phyloP scores from a whole-genome alignment of 805 yeast species.

The Ogataea chonburiensis region DNA sequence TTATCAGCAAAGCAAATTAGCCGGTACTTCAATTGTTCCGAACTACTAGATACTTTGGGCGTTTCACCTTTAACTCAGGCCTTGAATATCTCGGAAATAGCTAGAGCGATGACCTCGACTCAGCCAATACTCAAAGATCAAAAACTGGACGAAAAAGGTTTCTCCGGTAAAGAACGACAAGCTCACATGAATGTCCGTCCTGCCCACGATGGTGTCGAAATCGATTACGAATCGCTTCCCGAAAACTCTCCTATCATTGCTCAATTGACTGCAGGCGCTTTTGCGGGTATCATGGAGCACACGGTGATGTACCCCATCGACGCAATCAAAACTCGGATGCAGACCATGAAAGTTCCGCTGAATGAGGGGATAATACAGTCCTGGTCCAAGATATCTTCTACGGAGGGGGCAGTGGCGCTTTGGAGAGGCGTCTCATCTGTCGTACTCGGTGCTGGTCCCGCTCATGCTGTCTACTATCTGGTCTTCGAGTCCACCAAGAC shows the following conservation, averaged over 20 bases:
- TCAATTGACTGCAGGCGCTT: conserved; percentile 90
- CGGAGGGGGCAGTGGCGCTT: conserved; percentile 83
- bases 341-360: conserved; percentile 41
- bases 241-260: conserved; percentile 78
- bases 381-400: conserved; percentile 71
- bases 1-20: conserved; percentile 11
- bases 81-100: conserved; percentile 1
- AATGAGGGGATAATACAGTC: conserved; percentile 57
- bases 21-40: conserved; percentile 2
- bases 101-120: conserved; percentile 2
- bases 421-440: conserved; percentile 96
- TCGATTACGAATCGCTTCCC: conserved; percentile 92
- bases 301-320: conserved; percentile 96
- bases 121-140: conserved; percentile 10
- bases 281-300: conserved; percentile 99
- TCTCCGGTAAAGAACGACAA: conserved; percentile 2
- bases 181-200: conserved; percentile 11
- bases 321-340: conserved; percentile 96
- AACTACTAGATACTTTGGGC: too few species aligned
- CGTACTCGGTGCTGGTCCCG: conserved; percentile 97
- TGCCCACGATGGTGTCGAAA: conserved; percentile 39
- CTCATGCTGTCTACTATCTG: conserved; percentile 95
- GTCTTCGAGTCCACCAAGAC: conserved; percentile 84
- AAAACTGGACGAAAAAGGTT: conserved; percentile 9
- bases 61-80: too few species aligned